These are phyloP conservation scores for Cordyceps militaris DNA, from an alignment of 2,329 filamentous ascomycete genomes.

Conservation along the genomic window DNA sequence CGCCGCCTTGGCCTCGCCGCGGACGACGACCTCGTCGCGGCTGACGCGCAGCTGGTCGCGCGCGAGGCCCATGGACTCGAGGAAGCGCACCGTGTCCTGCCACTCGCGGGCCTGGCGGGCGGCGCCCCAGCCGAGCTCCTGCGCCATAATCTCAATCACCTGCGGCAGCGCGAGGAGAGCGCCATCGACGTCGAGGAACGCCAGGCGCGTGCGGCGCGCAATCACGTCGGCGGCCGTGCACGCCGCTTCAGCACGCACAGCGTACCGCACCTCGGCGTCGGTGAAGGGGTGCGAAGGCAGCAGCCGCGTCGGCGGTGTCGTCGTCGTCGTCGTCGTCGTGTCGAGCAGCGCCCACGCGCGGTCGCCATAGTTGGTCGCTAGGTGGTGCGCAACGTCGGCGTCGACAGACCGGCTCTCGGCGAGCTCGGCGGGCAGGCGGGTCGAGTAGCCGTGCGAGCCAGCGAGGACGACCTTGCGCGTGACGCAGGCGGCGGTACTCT, in stretches of 20 bases:
- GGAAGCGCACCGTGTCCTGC: conserved; percentile 47
- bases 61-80: conserved; percentile 38
- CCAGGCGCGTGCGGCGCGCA: conserved; percentile 61
- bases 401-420: conserved; percentile 27
- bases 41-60: conserved; percentile 18
- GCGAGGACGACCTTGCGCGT: conserved; percentile 67
- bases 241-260: conserved; percentile 64
- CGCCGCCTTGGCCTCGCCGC: background rate
- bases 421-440: conserved; percentile 27
- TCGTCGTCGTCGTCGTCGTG: conserved; percentile 43
- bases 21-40: conserved; percentile 22
- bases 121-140: conserved; percentile 59
- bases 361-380: conserved; percentile 37
- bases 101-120: conserved; percentile 46
- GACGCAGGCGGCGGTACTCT: conserved; percentile 64
- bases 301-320: conserved; percentile 52
- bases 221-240: conserved; percentile 66
- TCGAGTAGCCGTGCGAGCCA: conserved; percentile 64
- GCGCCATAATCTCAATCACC: conserved; percentile 66
- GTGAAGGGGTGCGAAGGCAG: conserved; percentile 63
- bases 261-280: conserved; percentile 67
- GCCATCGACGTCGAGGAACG: conserved; percentile 69
- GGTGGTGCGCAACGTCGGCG: conserved; percentile 34
- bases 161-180: conserved; percentile 61
- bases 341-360: conserved; percentile 66